Evolutionary conservation across 2,329 filamentous ascomycete genomes (phyloP).

Genomic region (Periconia sp.): DNA sequence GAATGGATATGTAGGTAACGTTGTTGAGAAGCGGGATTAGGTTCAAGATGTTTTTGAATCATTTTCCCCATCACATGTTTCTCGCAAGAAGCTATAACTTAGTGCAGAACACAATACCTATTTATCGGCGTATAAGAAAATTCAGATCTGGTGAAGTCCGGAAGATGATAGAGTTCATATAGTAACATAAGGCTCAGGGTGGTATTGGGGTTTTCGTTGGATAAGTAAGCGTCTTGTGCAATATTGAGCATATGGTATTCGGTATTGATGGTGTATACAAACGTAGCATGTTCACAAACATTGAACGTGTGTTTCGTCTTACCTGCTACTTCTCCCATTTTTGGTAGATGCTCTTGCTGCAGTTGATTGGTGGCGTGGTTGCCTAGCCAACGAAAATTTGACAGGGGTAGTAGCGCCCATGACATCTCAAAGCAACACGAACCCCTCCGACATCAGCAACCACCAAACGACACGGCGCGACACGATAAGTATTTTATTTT

Average conservation of each 20-base stretch:
- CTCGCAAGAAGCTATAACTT: slow-evolving; percentile 25
- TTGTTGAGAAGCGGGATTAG: not conserved
- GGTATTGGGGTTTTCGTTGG: slow-evolving; percentile 36
- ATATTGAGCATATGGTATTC: too few species aligned
- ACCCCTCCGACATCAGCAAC: not conserved
- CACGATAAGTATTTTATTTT: not conserved
- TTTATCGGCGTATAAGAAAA: slow-evolving; percentile 29
- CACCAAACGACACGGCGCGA: not conserved
- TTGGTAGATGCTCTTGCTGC: not conserved
- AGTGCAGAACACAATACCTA: slow-evolving; percentile 36
- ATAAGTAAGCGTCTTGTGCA: slow-evolving; percentile 1
- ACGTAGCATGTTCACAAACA: too few species aligned
- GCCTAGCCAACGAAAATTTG: not conserved
- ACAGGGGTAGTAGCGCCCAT: too few species aligned
- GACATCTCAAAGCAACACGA: not conserved
- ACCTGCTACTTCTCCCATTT: too few species aligned
- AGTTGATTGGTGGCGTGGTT: not conserved
- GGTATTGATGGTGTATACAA: too few species aligned
- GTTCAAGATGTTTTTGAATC: slow-evolving; percentile 10
- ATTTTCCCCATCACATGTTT: slow-evolving; percentile 14
- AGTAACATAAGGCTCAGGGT: slow-evolving; percentile 30
- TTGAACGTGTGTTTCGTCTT: too few species aligned
- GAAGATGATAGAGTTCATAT: slow-evolving; percentile 40
- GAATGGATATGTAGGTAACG: not conserved
- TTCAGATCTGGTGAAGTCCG: slow-evolving; percentile 36